Evolutionary conservation across 257 asterid species (phyloP).

Genomic region (Forsythia viridissima): DNA sequence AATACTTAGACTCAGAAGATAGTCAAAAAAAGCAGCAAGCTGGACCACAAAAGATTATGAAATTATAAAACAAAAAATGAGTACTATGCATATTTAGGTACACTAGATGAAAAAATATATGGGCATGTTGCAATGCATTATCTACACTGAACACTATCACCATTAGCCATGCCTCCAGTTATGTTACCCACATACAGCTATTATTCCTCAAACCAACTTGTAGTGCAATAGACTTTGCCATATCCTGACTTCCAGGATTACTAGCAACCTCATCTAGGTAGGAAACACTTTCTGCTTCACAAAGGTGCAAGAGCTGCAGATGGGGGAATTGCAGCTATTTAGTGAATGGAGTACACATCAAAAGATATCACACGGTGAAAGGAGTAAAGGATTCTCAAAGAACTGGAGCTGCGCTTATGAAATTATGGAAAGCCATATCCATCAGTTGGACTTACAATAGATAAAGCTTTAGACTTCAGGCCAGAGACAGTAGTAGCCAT

Average conservation of each 20-base stretch:
- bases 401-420: conserved; percentile 2
- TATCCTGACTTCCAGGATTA: conserved; percentile 57
- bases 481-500: no score
- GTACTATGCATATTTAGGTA: background rate
- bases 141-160: conserved; percentile 11
- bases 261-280: conserved; percentile 96
- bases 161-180: no score
- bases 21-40: background rate
- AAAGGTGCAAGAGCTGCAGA: conserved; percentile 87
- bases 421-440: conserved; percentile 19
- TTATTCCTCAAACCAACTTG: conserved; percentile 55
- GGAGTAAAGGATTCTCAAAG: conserved; percentile 2
- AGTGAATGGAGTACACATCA: conserved; percentile 3
- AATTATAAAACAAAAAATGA: no score
- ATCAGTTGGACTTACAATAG: no score
- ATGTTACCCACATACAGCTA: background rate
- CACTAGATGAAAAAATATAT: background rate
- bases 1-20: conserved; percentile 11
- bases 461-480: no score
- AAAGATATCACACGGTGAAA: conserved; percentile 20
- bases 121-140: conserved; percentile 7
- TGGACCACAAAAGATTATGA: background rate
- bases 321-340: conserved; percentile 22
- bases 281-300: conserved; percentile 89
- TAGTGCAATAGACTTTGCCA: conserved; percentile 78